phyloP scores from a whole-genome alignment of 2,329 filamentous ascomycete species.

The Parafenestella ontariensis region DNA sequence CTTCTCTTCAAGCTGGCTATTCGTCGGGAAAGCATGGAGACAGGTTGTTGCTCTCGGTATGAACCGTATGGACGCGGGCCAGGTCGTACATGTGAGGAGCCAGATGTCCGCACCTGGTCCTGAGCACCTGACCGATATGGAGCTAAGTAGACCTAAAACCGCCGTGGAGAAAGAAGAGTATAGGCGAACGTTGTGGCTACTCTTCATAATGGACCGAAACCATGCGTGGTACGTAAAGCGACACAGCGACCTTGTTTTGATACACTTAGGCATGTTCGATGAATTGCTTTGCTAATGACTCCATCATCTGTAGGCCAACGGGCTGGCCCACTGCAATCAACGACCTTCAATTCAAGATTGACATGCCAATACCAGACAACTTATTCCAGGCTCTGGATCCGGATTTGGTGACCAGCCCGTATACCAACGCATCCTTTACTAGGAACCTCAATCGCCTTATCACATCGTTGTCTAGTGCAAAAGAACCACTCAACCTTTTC shows the following conservation, averaged over 20 bases:
- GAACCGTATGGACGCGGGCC: conserved; percentile 36
- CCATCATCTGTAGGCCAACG: conserved; percentile 3
- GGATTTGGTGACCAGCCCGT: background rate
- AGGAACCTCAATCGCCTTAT: conserved; percentile 31
- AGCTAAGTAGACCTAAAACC: conserved; percentile 8
- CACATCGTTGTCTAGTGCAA: conserved; percentile 6
- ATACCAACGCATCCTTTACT: conserved; percentile 26
- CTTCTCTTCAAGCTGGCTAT: conserved; percentile 38
- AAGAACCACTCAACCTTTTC: conserved; percentile 25
- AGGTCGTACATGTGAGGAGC: background rate
- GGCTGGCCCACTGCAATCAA: conserved; percentile 38
- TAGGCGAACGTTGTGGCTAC: conserved; percentile 39
- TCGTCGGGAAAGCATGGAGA: conserved; percentile 44
- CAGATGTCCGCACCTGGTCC: background rate
- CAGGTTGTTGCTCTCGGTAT: conserved; percentile 37
- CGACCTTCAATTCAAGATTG: conserved; percentile 41
- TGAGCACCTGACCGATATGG: background rate
- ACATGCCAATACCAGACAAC: conserved; percentile 34
- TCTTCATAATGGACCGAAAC: conserved; percentile 40
- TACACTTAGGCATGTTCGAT: background rate
- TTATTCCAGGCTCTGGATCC: conserved; percentile 29
- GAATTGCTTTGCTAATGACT: background rate
- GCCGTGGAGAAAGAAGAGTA: conserved; percentile 36
- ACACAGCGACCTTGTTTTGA: too few species aligned
- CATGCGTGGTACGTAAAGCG: conserved; percentile 27